These are phyloP conservation scores for Penicillium polonicum DNA, from an alignment of 2,329 filamentous ascomycete genomes.

Conservation along the genomic window DNA sequence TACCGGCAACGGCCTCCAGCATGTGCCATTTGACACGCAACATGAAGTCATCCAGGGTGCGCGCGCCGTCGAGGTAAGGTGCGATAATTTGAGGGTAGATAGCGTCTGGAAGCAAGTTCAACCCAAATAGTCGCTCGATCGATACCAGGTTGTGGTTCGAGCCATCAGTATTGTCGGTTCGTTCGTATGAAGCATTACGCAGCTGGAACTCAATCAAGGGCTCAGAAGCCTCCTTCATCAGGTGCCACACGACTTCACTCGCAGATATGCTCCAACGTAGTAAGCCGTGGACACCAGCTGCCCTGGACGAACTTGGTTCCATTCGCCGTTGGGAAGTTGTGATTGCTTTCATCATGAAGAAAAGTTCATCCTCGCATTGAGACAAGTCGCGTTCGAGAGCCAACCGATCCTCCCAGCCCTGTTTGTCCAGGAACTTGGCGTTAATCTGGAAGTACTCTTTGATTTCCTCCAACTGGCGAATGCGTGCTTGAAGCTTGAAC, in stretches of 20 bases:
- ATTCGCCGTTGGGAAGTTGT: slow-evolving; percentile 90
- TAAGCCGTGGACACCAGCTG: slow-evolving; percentile 76
- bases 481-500: slow-evolving; percentile 83
- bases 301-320: slow-evolving; percentile 64
- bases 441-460: slow-evolving; percentile 95
- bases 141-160: slow-evolving; percentile 93
- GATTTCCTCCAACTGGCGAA: slow-evolving; percentile 91
- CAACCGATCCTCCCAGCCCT: slow-evolving; percentile 88
- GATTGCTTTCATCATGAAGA: slow-evolving; percentile 99
- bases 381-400: slow-evolving; percentile 86
- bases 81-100: slow-evolving; percentile 95
- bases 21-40: slow-evolving; percentile 95
- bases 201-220: slow-evolving; percentile 92
- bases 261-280: slow-evolving; percentile 93
- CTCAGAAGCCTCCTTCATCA: slow-evolving; percentile 82
- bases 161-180: slow-evolving; percentile 94
- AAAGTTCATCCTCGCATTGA: slow-evolving; percentile 91
- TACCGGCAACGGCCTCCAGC: slow-evolving; percentile 95
- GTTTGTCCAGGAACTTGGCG: slow-evolving; percentile 77
- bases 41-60: slow-evolving; percentile 69
- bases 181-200: slow-evolving; percentile 85
- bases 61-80: slow-evolving; percentile 72
- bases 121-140: slow-evolving; percentile 80
- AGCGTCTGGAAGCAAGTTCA: slow-evolving; percentile 86
- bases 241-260: slow-evolving; percentile 94